Evolutionary conservation across 2,329 filamentous ascomycete genomes (phyloP), one percentile per base, ranked within the genome.

Genomic region (Thelonectria olida): DNA sequence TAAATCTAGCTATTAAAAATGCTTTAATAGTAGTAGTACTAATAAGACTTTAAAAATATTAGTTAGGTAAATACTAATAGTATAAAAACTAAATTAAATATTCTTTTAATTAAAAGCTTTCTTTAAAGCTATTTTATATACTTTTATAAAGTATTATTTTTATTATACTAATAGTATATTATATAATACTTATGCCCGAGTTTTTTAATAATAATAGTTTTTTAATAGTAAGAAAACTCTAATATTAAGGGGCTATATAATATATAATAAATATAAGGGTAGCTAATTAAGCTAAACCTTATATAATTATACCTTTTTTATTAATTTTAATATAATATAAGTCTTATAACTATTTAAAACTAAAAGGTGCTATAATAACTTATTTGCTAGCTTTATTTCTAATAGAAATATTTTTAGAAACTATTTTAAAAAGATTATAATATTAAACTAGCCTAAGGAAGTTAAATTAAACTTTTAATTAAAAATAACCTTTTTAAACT

Each of bases 261-360:
- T 47, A n/a, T 19, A 20, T 23, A 10, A 23, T 23, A 13, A 23
- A 27, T 48, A 22, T 19, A n/a, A 10, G 4, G 27, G 42, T 38
- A 55, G 23, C 25, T 55, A 55, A n/a, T 38, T 12, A 25, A 55
- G 28, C 28, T 55, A 15, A n/a, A n/a, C n/a, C n/a, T n/a, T n/a
- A n/a, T n/a, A n/a, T n/a, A n/a, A n/a, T n/a, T n/a, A n/a, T n/a
- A 17, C 48, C 41, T 42, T 39, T 55, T 25, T 55, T 48, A 5
- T 55, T 5, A 55, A 13, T 4, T 48, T 15, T 19, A 39, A 12
- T 13, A 28, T 48, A 15, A 55, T 25, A 41, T 55, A 17, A 22
- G 53, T 12, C 53, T 55, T 55, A 39, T 55, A 19, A 27, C 41
- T 34, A 28, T 55, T n/a, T 8, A 44, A 23, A 5, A 54, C 34